These are phyloP conservation scores for Zygosaccharomyces bisporus DNA, from an alignment of 805 yeast species.

Conservation along the genomic window DNA sequence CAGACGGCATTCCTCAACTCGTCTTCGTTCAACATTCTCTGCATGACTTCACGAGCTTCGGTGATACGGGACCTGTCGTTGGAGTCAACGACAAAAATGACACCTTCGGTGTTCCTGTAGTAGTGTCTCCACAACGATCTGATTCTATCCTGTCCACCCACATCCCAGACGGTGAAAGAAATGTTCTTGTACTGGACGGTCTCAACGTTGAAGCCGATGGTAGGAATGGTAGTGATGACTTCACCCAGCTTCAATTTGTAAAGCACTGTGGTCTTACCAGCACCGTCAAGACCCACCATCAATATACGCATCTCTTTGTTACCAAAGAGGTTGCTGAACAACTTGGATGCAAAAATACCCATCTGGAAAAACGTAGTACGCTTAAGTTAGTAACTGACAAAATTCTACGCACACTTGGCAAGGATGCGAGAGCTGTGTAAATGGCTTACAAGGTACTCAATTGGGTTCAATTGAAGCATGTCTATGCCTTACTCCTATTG, in stretches of 20 bases:
- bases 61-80: constrained; percentile 97
- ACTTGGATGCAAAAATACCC: constrained; percentile 95
- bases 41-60: constrained; percentile 97
- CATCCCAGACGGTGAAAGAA: constrained; percentile 98
- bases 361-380: constrained; percentile 39
- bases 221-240: constrained; percentile 93
- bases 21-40: constrained; percentile 97
- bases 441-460: not conserved
- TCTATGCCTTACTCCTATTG: not conserved
- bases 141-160: constrained; percentile 99
- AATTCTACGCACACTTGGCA: not conserved
- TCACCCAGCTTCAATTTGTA: constrained; percentile 94
- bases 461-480: not conserved
- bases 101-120: constrained; percentile 98
- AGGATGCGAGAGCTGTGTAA: not conserved
- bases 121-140: constrained; percentile 99
- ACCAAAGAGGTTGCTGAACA: constrained; percentile 93
- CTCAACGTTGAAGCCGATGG: constrained; percentile 96
- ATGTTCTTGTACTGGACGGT: constrained; percentile 96
- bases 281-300: constrained; percentile 98
- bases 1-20: constrained; percentile 95
- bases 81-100: constrained; percentile 95
- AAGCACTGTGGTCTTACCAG: constrained; percentile 96
- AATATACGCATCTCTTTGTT: constrained; percentile 97
- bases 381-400: not conserved